These are phyloP conservation scores for Vitis hybrid DNA, from an alignment of 177 flowering plant genomes.

Conservation along the genomic window DNA sequence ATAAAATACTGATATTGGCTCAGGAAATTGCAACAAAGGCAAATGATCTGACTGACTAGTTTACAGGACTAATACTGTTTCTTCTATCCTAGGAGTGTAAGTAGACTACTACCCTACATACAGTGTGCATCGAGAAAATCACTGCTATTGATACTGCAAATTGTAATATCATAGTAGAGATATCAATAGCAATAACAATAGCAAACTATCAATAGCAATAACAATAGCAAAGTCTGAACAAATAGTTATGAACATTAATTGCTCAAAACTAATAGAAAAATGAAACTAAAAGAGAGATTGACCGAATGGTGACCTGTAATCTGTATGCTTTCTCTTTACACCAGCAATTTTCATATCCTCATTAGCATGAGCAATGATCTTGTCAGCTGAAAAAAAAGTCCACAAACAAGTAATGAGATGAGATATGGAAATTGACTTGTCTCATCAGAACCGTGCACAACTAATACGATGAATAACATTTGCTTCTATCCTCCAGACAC, in stretches of 20 bases:
- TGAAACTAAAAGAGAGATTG: background rate
- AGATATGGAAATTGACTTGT: background rate
- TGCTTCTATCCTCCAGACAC: background rate
- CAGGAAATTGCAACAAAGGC: background rate
- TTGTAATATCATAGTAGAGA: background rate
- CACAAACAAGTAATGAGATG: slow-evolving; percentile 15
- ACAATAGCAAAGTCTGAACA: background rate
- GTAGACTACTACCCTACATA: background rate
- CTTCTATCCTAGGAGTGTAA: background rate
- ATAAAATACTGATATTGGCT: background rate
- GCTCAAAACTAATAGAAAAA: background rate
- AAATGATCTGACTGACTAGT: background rate
- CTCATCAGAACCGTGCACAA: background rate
- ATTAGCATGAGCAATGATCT: slow-evolving; percentile 18
- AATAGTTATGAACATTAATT: slow-evolving; percentile 3
- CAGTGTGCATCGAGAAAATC: background rate
- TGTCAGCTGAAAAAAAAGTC: slow-evolving; percentile 36
- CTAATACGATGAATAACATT: background rate
- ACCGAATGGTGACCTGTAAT: slow-evolving; percentile 42
- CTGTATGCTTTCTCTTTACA: slow-evolving; percentile 48
- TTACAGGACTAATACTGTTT: background rate
- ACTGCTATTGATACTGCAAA: background rate
- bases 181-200: background rate
- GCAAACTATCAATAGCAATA: background rate
- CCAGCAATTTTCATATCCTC: slow-evolving; percentile 29